These are phyloP conservation scores for Penicillium sp. DNA, from an alignment of 2,329 filamentous ascomycete species.

Conservation along the genomic window DNA sequence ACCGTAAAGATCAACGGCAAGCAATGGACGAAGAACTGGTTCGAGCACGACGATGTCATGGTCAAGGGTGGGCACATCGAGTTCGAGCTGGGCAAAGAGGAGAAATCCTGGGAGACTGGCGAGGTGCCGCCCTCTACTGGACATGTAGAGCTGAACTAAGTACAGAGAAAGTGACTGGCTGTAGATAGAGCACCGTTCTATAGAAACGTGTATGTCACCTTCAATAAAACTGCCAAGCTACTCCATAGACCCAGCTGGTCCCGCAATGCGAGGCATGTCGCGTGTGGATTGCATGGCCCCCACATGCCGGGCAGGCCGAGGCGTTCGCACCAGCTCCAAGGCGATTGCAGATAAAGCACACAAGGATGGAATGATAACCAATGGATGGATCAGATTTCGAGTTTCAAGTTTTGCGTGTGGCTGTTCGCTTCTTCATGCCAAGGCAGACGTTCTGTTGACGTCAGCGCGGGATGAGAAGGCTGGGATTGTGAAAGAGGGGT, in stretches of 20 bases:
- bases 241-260: background rate
- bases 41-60: constrained; percentile 48
- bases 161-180: background rate
- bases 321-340: background rate
- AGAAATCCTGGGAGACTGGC: constrained; percentile 46
- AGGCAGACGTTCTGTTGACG: constrained; percentile 16
- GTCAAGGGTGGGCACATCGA: constrained; percentile 45
- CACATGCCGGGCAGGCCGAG: background rate
- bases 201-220: background rate
- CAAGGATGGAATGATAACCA: background rate
- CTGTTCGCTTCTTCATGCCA: constrained; percentile 17
- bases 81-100: constrained; percentile 42
- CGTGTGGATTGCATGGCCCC: background rate
- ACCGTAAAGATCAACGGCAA: constrained; percentile 51
- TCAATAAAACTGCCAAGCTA: background rate
- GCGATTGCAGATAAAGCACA: background rate
- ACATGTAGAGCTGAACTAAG: constrained; percentile 21
- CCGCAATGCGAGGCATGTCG: background rate
- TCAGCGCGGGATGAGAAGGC: constrained; percentile 18
- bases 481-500: constrained; percentile 1
- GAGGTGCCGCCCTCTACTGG: constrained; percentile 50
- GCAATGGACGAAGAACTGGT: constrained; percentile 52
- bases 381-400: background rate
- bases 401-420: constrained; percentile 8
- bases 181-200: background rate